Base-by-base conservation (phyloP, 768 basidiomycete genomes). In the Lentinula sp. region DNA sequence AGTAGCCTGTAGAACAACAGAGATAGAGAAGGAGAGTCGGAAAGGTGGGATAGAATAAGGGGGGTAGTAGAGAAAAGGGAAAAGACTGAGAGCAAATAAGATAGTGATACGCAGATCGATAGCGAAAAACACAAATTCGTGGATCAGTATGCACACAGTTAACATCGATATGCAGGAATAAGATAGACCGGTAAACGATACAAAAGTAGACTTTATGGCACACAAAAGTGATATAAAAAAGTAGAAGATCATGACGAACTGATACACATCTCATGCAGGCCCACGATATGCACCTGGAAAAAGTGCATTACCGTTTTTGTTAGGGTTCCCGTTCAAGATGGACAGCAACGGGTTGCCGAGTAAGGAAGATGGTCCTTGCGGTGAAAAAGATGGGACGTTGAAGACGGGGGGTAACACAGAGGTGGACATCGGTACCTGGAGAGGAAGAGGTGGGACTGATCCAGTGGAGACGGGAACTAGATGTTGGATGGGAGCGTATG, bases 291-390 rank as follows among this genome's bases (percentile, higher is more conserved):
- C 4, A 45, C 55, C 55, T 6, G 55, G 37, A 2, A 43, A 13
- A 21, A 40, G 34, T 4, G 35, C 34, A 7, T 34, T 48, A 37
- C 16, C 32, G 35, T 39, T 48, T 21, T 18, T 18, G 11, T 23
- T 21, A 7, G 28, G 15, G 46, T 67, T 69, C 52, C 68, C 68
- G 45, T 75, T 75, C 28, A 75, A 68, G 58, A 76, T 73, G 31
- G 74, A 76, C 59, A 74, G 68, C 40, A 76, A 48, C 35, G 63
- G 56, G 45, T 60, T 34, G 42, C 63, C 75, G 71, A 13, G 61
- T 65, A 48, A 67, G 70, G 61, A 69, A 67, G 51, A 69, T 63
- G 65, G 62, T 10, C 63, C 62, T 60, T 51, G 59, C 6, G 31
- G 34, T 23, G 69, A 32, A n/a, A 64, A 45, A 11, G 34, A 35